Evolutionary conservation across 805 yeast genomes (phyloP).

Genomic region (Kluyveromyces aestuarii): DNA sequence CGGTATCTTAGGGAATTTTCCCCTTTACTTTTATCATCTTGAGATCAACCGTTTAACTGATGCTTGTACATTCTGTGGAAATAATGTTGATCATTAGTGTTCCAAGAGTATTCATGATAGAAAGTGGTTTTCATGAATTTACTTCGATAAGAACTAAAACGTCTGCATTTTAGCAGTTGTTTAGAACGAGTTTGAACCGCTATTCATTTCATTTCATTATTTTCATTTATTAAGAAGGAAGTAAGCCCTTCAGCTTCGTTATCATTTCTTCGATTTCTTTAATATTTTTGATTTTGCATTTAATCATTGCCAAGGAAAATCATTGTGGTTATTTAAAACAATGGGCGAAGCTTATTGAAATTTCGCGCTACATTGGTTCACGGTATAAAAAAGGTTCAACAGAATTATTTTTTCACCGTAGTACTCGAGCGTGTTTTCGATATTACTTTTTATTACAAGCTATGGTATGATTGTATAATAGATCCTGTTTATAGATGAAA

Average conservation of each 20-base stretch:
- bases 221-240: background rate
- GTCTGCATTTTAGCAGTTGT: background rate
- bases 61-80: slow-evolving; percentile 3
- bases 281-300: background rate
- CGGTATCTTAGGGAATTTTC: background rate
- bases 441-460: slow-evolving; percentile 1
- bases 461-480: slow-evolving; percentile 11
- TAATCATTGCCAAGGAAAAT: background rate
- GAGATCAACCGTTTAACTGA: background rate
- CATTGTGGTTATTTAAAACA: background rate
- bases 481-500: slow-evolving; percentile 9
- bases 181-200: background rate
- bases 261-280: background rate
- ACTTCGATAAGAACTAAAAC: background rate
- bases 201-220: no score
- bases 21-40: background rate
- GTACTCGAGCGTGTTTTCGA: background rate
- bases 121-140: slow-evolving; percentile 1
- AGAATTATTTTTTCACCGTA: background rate
- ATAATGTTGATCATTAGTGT: slow-evolving; percentile 4
- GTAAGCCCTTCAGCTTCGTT: background rate
- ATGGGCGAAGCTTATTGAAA: background rate
- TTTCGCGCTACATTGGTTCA: no score
- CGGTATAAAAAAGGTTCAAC: no score
- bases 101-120: slow-evolving; percentile 4